Evolutionary conservation across 768 basidiomycete species (phyloP).

Genomic region (Pleurotus giganteus): DNA sequence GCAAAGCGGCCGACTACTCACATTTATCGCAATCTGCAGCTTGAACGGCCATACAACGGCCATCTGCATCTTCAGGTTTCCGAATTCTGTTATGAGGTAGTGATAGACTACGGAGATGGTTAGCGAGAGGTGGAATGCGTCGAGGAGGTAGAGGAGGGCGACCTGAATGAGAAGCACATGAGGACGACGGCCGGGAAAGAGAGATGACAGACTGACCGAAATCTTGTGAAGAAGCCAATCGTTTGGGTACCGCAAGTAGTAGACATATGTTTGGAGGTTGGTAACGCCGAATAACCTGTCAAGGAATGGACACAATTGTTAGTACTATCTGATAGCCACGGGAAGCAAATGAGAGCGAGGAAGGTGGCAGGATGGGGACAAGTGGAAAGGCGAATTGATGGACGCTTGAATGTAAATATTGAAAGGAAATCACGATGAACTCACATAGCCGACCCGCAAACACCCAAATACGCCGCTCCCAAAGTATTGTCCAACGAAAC

Average conservation of each 20-base stretch:
- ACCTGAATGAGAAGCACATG: conserved; percentile 14
- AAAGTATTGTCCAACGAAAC: conserved; percentile 23
- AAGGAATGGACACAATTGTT: background rate
- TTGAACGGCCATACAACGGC: conserved; percentile 17
- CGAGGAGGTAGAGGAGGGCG: conserved; percentile 13
- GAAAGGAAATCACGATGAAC: too few species aligned
- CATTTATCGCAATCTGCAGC: conserved; percentile 25
- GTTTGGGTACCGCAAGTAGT: conserved; percentile 16
- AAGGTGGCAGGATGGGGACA: too few species aligned
- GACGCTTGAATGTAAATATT: too few species aligned
- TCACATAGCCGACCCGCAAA: conserved; percentile 25
- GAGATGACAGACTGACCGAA: conserved; percentile 9
- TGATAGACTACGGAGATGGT: conserved; percentile 26
- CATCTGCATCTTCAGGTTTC: conserved; percentile 13
- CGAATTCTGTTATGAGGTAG: conserved; percentile 24
- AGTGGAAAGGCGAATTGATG: too few species aligned
- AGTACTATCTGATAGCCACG: background rate
- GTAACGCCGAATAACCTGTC: conserved; percentile 21
- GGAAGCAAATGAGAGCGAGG: too few species aligned
- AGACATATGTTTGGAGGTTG: conserved; percentile 20
- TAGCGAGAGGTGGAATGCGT: conserved; percentile 25
- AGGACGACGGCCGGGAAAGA: background rate
- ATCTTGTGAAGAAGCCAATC: conserved; percentile 17
- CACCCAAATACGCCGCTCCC: conserved; percentile 27
- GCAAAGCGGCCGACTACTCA: conserved; percentile 7